Evolutionary conservation across 148 eudicot genomes (phyloP), one percentile per base, ranked within the genome.

Genomic region (Chenopodium formosanum): DNA sequence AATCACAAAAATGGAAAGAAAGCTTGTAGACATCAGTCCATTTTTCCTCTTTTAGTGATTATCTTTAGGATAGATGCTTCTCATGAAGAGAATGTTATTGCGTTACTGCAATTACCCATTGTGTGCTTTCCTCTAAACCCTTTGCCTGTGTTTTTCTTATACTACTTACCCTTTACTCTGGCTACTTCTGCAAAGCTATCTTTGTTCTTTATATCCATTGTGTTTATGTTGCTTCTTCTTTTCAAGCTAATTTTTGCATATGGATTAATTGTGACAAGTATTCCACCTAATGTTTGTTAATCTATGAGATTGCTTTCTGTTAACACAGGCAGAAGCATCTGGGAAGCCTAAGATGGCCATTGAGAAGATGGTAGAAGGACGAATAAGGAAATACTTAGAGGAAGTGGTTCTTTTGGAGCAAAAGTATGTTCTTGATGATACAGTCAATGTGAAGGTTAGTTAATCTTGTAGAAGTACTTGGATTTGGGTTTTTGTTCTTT

Each of bases 311-410:
- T 48, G 14, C 20, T 1, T 40, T 70, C 19, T 60, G 16, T 56
- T 52, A 66, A 67, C 79, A 74, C 84, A 96, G 98, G 99, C 98
- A 79, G 90, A 96, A 87, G 88, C 88, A 79, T 88, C 95, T 25
- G 99, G 99, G 64, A 94, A 91, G 88, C 88, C 98, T 87, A 89
- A 89, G 91, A 86, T 90, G 90, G 98, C 98, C 75, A 89, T 94
- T 85, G 99, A 96, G 81, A 96, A 94, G 86, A 96, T 94, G 90
- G 92, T 96, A 80, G 98, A 96, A 92, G 99, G 99, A 23, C 95
- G 99, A 74, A 68, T 96, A 78, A 87, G 94, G 82, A 96, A 96
- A 80, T 96, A 94, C 87, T 90, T 66, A 70, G 99, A 94, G 85
- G 99, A 96, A 81, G 97, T 94, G 68, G 98, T 91, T 83, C 89